phyloP scores from a whole-genome alignment of 768 basidiomycete genomes.

The Pulveroboletus sp. region DNA sequence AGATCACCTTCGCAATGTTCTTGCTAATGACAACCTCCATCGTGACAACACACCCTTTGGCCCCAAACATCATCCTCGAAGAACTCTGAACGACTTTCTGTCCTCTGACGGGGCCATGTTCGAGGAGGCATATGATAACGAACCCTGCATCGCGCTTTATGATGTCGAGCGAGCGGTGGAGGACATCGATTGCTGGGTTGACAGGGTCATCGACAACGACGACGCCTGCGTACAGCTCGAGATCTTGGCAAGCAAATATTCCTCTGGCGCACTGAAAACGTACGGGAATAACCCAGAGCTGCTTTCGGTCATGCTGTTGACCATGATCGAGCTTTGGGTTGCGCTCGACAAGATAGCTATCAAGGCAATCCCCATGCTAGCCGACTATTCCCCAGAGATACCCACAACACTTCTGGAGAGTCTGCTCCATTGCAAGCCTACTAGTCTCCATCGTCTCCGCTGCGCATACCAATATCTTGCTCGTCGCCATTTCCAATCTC shows the following conservation, averaged over 20 bases:
- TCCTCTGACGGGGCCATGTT: conserved; percentile 12
- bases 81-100: conserved; percentile 14
- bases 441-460: conserved; percentile 26
- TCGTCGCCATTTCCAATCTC: conserved; percentile 20
- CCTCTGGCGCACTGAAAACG: conserved; percentile 14
- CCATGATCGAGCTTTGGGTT: conserved; percentile 32
- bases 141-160: conserved; percentile 22
- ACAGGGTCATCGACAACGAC: conserved; percentile 1
- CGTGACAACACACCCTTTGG: background rate
- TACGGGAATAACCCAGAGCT: conserved; percentile 31
- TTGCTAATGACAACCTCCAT: background rate
- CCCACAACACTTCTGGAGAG: conserved; percentile 13
- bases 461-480: conserved; percentile 29
- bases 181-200: conserved; percentile 33
- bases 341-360: conserved; percentile 29
- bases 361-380: conserved; percentile 24
- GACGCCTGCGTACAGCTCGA: conserved; percentile 14
- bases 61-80: background rate
- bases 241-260: conserved; percentile 24
- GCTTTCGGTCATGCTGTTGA: conserved; percentile 38
- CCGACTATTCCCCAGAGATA: conserved; percentile 31
- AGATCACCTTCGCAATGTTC: conserved; percentile 25
- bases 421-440: conserved; percentile 26
- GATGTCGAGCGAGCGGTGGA: conserved; percentile 37
- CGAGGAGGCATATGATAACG: background rate